These are phyloP conservation scores for Cytospora piceae DNA, from an alignment of 2,329 filamentous ascomycete genomes.

Conservation along the genomic window DNA sequence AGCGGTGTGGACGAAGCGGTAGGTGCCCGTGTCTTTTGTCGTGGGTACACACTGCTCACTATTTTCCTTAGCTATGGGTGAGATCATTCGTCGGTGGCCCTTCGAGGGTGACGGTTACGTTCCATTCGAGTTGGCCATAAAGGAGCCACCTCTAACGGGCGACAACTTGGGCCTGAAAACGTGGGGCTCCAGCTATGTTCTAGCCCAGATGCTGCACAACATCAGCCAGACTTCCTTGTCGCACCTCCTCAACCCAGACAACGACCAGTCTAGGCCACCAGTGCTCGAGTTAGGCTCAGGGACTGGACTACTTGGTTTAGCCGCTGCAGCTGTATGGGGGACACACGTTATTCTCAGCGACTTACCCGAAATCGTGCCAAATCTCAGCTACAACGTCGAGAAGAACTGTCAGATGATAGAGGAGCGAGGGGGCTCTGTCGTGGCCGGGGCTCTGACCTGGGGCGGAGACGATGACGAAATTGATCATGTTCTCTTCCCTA, in stretches of 20 bases:
- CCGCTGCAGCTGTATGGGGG: conserved; percentile 74
- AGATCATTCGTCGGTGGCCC: conserved; percentile 59
- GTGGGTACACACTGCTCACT: not conserved
- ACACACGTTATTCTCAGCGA: conserved; percentile 77
- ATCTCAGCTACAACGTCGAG: conserved; percentile 74
- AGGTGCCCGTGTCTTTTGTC: conserved; percentile 33
- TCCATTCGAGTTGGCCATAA: conserved; percentile 68
- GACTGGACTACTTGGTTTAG: conserved; percentile 87
- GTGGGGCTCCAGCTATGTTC: conserved; percentile 88
- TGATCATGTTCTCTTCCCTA: conserved; percentile 50
- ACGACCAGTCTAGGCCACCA: conserved; percentile 38
- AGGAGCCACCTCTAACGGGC: conserved; percentile 85
- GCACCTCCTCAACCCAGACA: conserved; percentile 47
- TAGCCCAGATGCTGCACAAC: conserved; percentile 70
- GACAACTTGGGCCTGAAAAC: conserved; percentile 93
- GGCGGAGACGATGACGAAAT: conserved; percentile 54
- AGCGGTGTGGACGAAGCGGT: conserved; percentile 80
- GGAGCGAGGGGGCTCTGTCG: conserved; percentile 58
- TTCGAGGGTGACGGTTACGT: conserved; percentile 45
- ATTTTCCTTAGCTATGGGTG: conserved; percentile 54
- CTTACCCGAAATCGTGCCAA: conserved; percentile 79
- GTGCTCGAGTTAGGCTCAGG: conserved; percentile 85
- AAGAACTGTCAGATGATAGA: conserved; percentile 64
- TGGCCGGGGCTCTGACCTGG: conserved; percentile 76
- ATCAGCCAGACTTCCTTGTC: conserved; percentile 51